phyloP scores from a whole-genome alignment of 2,329 filamentous ascomycete species.

The Akanthomyces muscarius region DNA sequence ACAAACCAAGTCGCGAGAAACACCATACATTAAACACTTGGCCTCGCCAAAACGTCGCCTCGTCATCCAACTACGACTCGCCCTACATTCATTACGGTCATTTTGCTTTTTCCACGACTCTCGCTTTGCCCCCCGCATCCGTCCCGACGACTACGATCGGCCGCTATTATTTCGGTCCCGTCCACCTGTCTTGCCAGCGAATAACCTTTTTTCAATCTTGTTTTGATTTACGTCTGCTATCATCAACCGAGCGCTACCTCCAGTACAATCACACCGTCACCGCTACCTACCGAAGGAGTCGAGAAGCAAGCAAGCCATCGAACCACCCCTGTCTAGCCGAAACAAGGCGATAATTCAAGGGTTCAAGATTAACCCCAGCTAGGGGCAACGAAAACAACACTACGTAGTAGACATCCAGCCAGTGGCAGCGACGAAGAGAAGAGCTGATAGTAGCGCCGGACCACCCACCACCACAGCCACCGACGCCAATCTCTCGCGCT shows the following conservation, averaged over 20 bases:
- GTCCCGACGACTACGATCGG: neutral
- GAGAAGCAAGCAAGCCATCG: neutral
- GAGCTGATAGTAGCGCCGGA: neutral
- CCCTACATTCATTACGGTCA: neutral
- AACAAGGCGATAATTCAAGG: conserved; percentile 7
- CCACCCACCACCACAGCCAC: conserved; percentile 6
- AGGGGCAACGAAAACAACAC: conserved; percentile 1
- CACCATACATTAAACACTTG: neutral
- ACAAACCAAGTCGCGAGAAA: conserved; percentile 13
- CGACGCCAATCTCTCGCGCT: conserved; percentile 7
- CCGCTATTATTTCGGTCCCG: neutral
- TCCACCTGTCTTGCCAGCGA: neutral
- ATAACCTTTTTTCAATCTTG: neutral
- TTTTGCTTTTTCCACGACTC: conserved; percentile 1
- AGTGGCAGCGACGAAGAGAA: neutral
- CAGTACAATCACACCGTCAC: neutral
- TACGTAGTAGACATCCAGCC: neutral
- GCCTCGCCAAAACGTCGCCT: neutral
- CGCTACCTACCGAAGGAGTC: neutral
- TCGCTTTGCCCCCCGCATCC: neutral
- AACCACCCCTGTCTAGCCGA: conserved; percentile 7
- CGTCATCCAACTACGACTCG: neutral
- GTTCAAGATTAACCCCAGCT: conserved; percentile 1
- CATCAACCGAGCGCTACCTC: neutral
- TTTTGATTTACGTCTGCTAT: neutral